Evolutionary conservation across 352 stramenopile species (phyloP), one percentile per base, ranked within the genome.

Genomic region (Pythium folliculosum): DNA sequence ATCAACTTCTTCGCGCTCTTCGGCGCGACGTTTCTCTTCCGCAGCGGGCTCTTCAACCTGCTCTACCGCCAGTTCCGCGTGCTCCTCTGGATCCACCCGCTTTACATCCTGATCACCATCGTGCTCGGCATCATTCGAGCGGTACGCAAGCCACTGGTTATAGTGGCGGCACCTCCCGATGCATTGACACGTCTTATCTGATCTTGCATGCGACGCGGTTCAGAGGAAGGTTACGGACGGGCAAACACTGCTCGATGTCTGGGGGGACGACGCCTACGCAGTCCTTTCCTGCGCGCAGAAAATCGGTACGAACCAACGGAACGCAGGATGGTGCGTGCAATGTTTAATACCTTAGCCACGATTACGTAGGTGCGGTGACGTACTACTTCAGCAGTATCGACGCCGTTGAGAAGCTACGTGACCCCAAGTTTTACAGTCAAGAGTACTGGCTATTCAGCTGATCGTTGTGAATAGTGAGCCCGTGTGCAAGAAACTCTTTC

Each of bases 21-120:
- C 16, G 80, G 80, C 2, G 74, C 72, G 14, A 92, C 84, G 12
- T 90, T 90, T 66, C 75, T 90, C 58, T 92, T 92, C 67, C 81
- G 79, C 25, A 92, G 81, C 44, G 81, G 84, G 0, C 76, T 92
- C 25, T 89, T 90, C 51, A 69, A 69, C 37, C 65, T 92, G 37
- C 63, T 92, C 17, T 89, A 80, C 63, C 58, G 49, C 5, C 75
- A 90, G 27, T 92, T 92, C 48, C 80, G 78, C 0, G 27, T 63
- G 1, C 67, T 84, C 35, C 47, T 92, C 19, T 71, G 78, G 14
- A 65, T 84, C 3, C 78, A 87, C 2, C 72, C 70, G 13, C 49
- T 75, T 5, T 92, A 92, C 59, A 87, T 88, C 23, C 44, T 75
- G 1, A 52, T 77, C 10, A 89, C 84, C 7, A 71, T 84, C n/a